These are phyloP conservation scores for Melastoma candidum DNA, from an alignment of 441 rosid genomes.

Conservation along the genomic window DNA sequence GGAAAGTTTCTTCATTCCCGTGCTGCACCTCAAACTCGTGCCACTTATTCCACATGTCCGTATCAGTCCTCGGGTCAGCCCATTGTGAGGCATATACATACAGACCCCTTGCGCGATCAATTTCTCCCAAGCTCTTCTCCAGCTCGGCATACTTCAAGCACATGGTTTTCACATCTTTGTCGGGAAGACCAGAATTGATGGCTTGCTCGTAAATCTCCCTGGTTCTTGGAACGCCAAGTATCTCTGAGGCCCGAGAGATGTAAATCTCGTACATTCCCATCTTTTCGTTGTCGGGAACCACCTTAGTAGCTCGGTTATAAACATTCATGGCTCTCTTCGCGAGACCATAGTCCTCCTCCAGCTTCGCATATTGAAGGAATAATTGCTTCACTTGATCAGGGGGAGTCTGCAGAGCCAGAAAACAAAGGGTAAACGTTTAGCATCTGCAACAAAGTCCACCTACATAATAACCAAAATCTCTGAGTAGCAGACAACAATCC, in stretches of 20 bases:
- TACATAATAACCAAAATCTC: not conserved
- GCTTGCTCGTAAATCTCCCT: slow-evolving; percentile 94
- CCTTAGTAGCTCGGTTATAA: slow-evolving; percentile 83
- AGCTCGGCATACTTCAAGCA: slow-evolving; percentile 80
- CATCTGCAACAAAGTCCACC: slow-evolving; percentile 3
- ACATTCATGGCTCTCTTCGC: slow-evolving; percentile 97
- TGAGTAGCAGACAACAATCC: not conserved
- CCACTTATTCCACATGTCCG: slow-evolving; percentile 89
- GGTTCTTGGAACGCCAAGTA: slow-evolving; percentile 85
- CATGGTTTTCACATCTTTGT: slow-evolving; percentile 88
- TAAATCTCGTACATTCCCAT: slow-evolving; percentile 84
- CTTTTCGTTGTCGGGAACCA: slow-evolving; percentile 68
- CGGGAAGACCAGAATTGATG: slow-evolving; percentile 87
- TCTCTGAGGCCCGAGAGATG: slow-evolving; percentile 84
- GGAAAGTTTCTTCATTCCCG: slow-evolving; percentile 92
- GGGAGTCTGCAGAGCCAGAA: slow-evolving; percentile 52
- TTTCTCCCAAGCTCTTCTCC: slow-evolving; percentile 89
- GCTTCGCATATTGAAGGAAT: slow-evolving; percentile 89
- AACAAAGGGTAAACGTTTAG: slow-evolving; percentile 14
- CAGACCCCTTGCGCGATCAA: slow-evolving; percentile 73
- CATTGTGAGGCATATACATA: slow-evolving; percentile 79
- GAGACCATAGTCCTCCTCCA: slow-evolving; percentile 90
- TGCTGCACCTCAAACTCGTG: slow-evolving; percentile 91
- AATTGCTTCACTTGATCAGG: slow-evolving; percentile 81
- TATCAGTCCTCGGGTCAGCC: slow-evolving; percentile 85